These are phyloP conservation scores for Globisporangium splendens DNA, from an alignment of 352 stramenopile genomes.

Conservation along the genomic window DNA sequence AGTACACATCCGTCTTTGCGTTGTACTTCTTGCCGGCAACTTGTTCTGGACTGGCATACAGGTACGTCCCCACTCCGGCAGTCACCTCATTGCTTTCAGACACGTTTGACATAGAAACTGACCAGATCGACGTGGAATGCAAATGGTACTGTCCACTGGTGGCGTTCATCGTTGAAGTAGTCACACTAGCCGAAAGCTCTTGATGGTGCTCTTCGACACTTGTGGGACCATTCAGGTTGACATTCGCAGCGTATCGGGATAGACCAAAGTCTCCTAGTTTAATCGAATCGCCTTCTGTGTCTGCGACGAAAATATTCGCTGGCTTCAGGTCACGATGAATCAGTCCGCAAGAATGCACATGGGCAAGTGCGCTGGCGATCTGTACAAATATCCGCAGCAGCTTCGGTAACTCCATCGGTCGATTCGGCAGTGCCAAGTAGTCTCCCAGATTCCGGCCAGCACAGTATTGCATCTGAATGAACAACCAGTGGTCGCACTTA, in stretches of 20 bases:
- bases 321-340: conserved; percentile 93
- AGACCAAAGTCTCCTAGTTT: conserved; percentile 90
- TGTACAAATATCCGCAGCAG: conserved; percentile 87
- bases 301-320: conserved; percentile 90
- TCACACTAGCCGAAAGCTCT: conserved; percentile 8
- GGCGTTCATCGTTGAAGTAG: conserved; percentile 9
- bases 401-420: conserved; percentile 70
- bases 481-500: conserved; percentile 85
- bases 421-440: conserved; percentile 67
- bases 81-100: conserved; percentile 84
- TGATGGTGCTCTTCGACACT: conserved; percentile 30
- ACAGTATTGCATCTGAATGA: conserved; percentile 93
- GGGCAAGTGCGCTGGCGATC: conserved; percentile 84
- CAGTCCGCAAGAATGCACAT: conserved; percentile 87
- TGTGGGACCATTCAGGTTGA: conserved; percentile 49
- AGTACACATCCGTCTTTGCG: conserved; percentile 90
- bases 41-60: conserved; percentile 90
- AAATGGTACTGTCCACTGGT: conserved; percentile 20
- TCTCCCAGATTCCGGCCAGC: conserved; percentile 81
- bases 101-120: conserved; percentile 49
- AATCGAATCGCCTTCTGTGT: conserved; percentile 80
- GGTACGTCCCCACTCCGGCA: conserved; percentile 85
- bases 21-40: conserved; percentile 90
- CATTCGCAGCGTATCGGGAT: conserved; percentile 80
- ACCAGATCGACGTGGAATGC: conserved; percentile 58